Evolutionary conservation across 495 filamentous ascomycete genomes (phyloP), one percentile per base, ranked within the genome.

Genomic region (Saxispiralis lemnorum): DNA sequence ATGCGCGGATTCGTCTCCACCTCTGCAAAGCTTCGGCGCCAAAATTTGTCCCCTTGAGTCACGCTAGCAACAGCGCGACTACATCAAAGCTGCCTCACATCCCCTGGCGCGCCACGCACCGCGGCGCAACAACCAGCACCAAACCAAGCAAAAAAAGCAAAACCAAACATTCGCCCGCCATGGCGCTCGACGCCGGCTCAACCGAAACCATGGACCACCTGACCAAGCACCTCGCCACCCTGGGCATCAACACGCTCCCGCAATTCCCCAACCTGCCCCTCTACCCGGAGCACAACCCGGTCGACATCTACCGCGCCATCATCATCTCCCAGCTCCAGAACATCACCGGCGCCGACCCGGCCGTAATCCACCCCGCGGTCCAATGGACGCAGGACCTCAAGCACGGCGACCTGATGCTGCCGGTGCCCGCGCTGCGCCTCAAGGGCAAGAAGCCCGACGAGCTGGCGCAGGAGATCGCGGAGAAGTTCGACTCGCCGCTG

Each of bases 231-330:
- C 47, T 56, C n/a, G 30, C 48, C 39, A 44, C 41, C 11, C 42
- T 58, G 20, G 55, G 55, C 17, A 42, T 58, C 17, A 38, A 39
- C 13, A 35, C 40, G 5, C 20, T 49, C 14, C 55, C 55, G 19
- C 15, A 10, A 7, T 47, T 47, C 31, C 35, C 49, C 24, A 46
- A 38, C 7, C 41, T 53, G 5, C 45, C 47, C 7, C 46, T 51
- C 30, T 75, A 63, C 48, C 82, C 86, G 17, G 69, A 78, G 9
- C 46, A 75, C 54, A 97, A 97, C 66, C 81, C 83, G 17, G 68
- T 85, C 45, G 88, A 97, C 58, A 66, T 93, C 46, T 96, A 88
- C 68, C 72, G 89, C 33, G 72, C 79, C 39, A 83, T 93, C 49
- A 76, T 95, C 49, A 71, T 81, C 43, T 68, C 80, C 35, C 67